Evolutionary conservation across 345 rosid species (phyloP).

Genomic region (Linum tenue): DNA sequence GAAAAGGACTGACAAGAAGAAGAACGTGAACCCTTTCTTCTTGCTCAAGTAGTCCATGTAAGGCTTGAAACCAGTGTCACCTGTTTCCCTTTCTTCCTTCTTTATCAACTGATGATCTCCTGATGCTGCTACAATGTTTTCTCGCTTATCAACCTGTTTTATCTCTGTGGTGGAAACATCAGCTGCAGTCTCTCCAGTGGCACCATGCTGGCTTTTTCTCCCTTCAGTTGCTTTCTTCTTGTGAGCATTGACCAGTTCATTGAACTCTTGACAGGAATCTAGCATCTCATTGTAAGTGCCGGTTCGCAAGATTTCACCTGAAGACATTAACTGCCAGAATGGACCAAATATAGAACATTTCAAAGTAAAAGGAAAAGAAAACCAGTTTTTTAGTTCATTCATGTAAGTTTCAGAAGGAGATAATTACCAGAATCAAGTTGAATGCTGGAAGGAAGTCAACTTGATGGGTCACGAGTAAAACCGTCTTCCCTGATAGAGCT

Average conservation of each 20-base stretch:
- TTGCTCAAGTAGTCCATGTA: slow-evolving; percentile 22
- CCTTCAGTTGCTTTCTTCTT: background rate
- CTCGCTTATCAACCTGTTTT: background rate
- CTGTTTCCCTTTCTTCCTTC: slow-evolving; percentile 35
- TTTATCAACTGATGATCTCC: slow-evolving; percentile 24
- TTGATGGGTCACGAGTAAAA: slow-evolving; percentile 37
- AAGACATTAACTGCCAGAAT: background rate
- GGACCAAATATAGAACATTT: background rate
- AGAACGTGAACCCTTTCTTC: slow-evolving; percentile 16
- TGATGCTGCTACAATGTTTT: background rate
- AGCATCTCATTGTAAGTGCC: background rate
- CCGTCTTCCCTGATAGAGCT: slow-evolving; percentile 23
- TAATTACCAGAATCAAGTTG: slow-evolving; percentile 30
- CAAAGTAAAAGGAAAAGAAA: no score
- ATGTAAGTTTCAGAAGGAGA: background rate
- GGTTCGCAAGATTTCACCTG: background rate
- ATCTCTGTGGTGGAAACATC: background rate
- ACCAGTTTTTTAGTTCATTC: background rate
- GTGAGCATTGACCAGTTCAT: background rate
- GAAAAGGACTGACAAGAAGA: slow-evolving; percentile 6
- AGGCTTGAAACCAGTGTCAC: slow-evolving; percentile 24
- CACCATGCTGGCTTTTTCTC: background rate
- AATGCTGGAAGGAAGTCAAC: slow-evolving; percentile 31
- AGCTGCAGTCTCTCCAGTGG: background rate
- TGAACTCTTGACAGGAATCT: background rate